Base-by-base conservation (phyloP, 139 green algal species). In the Parachlorella kessleri region DNA sequence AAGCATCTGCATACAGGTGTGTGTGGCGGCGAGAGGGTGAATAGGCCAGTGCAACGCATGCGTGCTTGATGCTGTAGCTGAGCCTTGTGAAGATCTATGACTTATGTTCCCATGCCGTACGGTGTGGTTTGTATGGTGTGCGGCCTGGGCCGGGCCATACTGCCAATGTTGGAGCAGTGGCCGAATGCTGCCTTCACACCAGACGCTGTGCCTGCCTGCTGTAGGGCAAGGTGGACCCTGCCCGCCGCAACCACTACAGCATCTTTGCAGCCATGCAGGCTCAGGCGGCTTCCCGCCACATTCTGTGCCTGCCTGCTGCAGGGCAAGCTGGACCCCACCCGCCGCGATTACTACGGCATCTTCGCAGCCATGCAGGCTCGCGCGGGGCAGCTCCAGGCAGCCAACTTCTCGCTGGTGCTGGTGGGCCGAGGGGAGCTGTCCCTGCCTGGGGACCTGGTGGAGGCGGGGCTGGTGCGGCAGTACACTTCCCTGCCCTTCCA, bases 401-500 rank as follows among this genome's bases (percentile, higher is more conserved):
- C 28, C 67, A 77, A 81, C 77, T 53, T 82, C 38, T 75, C 75
- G 1, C 30, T 86, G 23, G 42, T 73, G 33, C 59, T 86, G n/a
- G 48, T 76, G 71, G 80, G 80, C 66, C 82, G 81, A 71, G 76
- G 53, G 1, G 73, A 75, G 33, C 65, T 85, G 72, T 24, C 73
- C 35, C 10, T 82, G 2, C 80, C 80, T 9, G 10, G 63, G 40
- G 67, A 78, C 28, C 72, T 85, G 72, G 54, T 78, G 53, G 21
- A 77, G 36, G 73, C 55, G 6, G 80, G 80, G 59, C 66, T 85
- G 32, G 26, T 85, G 30, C 4, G 14, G 53, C 72, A 80, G 35
- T 78, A 85, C 66, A 23, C 68, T 9, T 33, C 28, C n/a, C 73
- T 85, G n/a, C 80, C 76, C 39, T 82, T 85, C 72, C 81, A 81